Percentiles rank a stretch among this genome's conserved stretches.
phyloP scores from a whole-genome alignment of 2,329 filamentous ascomycete genomes.

The Rutstroemia sydowiana region DNA sequence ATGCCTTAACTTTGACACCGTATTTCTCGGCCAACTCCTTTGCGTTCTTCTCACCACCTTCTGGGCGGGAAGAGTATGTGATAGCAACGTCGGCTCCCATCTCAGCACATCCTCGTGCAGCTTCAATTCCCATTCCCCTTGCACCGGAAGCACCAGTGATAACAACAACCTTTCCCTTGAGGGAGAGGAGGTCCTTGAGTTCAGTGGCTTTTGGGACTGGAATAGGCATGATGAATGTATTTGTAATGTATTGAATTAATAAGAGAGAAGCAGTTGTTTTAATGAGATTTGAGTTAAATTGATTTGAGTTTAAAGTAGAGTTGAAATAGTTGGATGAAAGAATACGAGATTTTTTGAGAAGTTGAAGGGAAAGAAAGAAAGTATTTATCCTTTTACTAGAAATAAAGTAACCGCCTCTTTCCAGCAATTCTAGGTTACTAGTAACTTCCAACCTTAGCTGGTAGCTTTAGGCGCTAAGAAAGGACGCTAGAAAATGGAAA shows the following conservation, averaged over 20 bases:
- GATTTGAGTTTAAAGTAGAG: neutral
- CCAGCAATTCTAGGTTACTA: too few relatives aligned
- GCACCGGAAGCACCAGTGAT: constrained; percentile 59
- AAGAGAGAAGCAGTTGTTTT: neutral
- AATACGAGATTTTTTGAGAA: too few relatives aligned
- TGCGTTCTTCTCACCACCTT: constrained; percentile 59
- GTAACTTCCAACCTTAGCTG: neutral
- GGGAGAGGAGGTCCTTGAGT: constrained; percentile 54
- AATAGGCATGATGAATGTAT: constrained; percentile 43
- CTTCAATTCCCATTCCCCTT: constrained; percentile 61
- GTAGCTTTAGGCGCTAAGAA: neutral
- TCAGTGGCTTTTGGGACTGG: constrained; percentile 47
- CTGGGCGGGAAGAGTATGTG: constrained; percentile 56
- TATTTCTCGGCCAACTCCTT: constrained; percentile 52
- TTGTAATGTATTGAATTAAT: neutral
- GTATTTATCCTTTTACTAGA: neutral
- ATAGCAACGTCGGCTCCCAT: constrained; percentile 57
- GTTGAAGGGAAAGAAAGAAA: neutral
- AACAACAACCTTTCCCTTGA: constrained; percentile 54
- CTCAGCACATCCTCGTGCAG: constrained; percentile 56
- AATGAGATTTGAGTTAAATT: too few relatives aligned
- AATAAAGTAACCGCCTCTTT: too few relatives aligned
- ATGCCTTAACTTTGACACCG: constrained; percentile 59
- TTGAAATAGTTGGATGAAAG: neutral
- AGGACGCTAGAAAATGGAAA: too few relatives aligned